phyloP scores from a whole-genome alignment of 768 basidiomycete species.

The Phlegmacium glaucopus region DNA sequence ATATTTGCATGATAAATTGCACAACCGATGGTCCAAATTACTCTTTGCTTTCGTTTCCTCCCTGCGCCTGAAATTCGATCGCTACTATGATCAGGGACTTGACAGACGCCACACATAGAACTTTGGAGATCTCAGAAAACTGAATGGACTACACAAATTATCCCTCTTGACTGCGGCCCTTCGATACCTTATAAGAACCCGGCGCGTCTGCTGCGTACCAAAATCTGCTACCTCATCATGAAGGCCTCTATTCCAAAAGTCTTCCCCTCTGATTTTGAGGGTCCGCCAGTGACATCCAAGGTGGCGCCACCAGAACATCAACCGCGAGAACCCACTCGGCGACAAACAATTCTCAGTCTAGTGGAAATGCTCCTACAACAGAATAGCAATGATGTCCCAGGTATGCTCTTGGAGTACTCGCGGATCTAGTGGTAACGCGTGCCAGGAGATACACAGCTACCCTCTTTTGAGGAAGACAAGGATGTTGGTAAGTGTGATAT shows the following conservation, averaged over 20 bases:
- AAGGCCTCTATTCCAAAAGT: slow-evolving; percentile 5
- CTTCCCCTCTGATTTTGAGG: slow-evolving; percentile 11
- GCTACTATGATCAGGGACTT: too few species aligned
- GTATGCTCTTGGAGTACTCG: slow-evolving; percentile 19
- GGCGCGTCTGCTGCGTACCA: too few species aligned
- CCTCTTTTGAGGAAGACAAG: slow-evolving; percentile 59
- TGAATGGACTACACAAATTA: too few species aligned
- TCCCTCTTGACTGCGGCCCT: too few species aligned
- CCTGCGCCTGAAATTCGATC: too few species aligned
- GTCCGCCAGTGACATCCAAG: slow-evolving; percentile 16
- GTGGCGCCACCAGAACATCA: slow-evolving; percentile 20
- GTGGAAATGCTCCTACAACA: slow-evolving; percentile 47
- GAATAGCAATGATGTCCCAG: slow-evolving; percentile 28
- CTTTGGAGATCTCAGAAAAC: too few species aligned
- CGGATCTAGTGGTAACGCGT: background rate
- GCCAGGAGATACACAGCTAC: slow-evolving; percentile 35
- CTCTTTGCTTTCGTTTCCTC: too few species aligned
- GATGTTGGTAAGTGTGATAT: slow-evolving; percentile 55
- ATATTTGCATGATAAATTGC: too few species aligned
- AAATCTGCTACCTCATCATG: too few species aligned
- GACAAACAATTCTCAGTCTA: slow-evolving; percentile 46
- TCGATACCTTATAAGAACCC: too few species aligned
- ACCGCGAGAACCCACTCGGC: slow-evolving; percentile 34
- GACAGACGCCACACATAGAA: too few species aligned
- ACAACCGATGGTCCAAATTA: too few species aligned